Percentiles rank a stretch among this genome's conserved stretches.
Conservation (phyloP, 163 green algal genomes). For the Scenedesmus sp. region DNA sequence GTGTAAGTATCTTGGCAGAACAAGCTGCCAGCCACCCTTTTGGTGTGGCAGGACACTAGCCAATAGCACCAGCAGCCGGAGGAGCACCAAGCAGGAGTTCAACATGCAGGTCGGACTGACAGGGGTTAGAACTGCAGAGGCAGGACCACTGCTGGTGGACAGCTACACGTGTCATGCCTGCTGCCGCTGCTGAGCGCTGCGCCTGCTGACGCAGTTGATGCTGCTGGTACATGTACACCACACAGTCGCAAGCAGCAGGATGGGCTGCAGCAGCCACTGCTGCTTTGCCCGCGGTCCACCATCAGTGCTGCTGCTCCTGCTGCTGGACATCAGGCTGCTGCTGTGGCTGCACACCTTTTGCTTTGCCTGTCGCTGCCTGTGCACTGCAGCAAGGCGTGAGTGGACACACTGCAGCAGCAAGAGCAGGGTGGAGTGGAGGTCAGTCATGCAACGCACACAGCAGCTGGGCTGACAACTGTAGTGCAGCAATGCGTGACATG, state of each 20-base stretch:
- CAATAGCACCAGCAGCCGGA: no score
- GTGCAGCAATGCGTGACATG: no score
- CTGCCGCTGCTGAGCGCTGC: neutral
- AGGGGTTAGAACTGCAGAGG: neutral
- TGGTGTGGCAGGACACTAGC: no score
- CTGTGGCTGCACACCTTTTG: neutral
- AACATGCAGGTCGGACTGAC: neutral
- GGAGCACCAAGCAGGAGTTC: neutral
- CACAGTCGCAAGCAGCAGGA: neutral
- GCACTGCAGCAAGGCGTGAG: slow-evolving; percentile 29
- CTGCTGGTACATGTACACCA: neutral
- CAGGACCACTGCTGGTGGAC: neutral
- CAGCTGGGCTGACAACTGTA: neutral
- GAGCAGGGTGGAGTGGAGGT: no score
- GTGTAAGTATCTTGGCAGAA: no score
- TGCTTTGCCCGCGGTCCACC: neutral
- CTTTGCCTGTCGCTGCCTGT: slow-evolving; percentile 16
- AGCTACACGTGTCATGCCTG: no score
- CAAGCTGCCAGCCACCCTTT: no score
- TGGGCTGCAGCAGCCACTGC: neutral
- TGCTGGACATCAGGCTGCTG: neutral
- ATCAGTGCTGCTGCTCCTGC: neutral
- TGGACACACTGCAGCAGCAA: slow-evolving; percentile 48
- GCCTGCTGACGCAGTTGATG: neutral
- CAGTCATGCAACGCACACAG: no score